phyloP scores from a whole-genome alignment of 2,329 filamentous ascomycete genomes.

The Coniochaeta prunicola region DNA sequence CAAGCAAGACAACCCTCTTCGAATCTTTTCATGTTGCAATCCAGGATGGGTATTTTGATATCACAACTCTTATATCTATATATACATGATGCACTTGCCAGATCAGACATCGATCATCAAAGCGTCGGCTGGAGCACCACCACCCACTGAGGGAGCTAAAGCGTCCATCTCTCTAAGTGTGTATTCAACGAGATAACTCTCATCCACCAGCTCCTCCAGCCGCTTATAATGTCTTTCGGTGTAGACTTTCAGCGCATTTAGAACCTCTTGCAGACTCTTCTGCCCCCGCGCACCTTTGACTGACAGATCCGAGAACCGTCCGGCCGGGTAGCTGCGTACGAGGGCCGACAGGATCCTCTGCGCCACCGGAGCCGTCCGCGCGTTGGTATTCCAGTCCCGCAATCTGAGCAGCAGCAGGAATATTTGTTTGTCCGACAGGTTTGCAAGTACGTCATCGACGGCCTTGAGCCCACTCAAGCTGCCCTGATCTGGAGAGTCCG shows the following conservation, averaged over 20 bases:
- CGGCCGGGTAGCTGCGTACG: conserved; percentile 73
- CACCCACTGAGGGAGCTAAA: conserved; percentile 38
- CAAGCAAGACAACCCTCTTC: neutral
- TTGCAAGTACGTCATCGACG: conserved; percentile 79
- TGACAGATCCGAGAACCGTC: conserved; percentile 65
- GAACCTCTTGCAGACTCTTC: conserved; percentile 70
- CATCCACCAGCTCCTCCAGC: conserved; percentile 83
- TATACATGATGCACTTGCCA: neutral
- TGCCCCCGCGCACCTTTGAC: conserved; percentile 49
- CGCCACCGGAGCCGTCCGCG: conserved; percentile 74
- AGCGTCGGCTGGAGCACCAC: conserved; percentile 12
- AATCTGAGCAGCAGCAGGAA: conserved; percentile 74
- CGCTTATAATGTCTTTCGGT: conserved; percentile 89
- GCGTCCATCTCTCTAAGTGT: conserved; percentile 89
- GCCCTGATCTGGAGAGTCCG: conserved; percentile 49
- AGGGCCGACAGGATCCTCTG: conserved; percentile 78
- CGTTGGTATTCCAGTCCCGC: conserved; percentile 97
- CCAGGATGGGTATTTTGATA: neutral
- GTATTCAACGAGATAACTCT: conserved; percentile 92
- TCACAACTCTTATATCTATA: conserved; percentile 1
- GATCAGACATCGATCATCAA: conserved; percentile 16
- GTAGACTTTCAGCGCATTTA: conserved; percentile 83
- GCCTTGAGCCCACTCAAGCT: conserved; percentile 58
- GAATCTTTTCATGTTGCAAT: neutral
- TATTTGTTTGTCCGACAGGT: conserved; percentile 76